Evolutionary conservation across 1,284 basidiomycete species (phyloP), one percentile per base, ranked within the genome.

Genomic region (Irpex sp.): DNA sequence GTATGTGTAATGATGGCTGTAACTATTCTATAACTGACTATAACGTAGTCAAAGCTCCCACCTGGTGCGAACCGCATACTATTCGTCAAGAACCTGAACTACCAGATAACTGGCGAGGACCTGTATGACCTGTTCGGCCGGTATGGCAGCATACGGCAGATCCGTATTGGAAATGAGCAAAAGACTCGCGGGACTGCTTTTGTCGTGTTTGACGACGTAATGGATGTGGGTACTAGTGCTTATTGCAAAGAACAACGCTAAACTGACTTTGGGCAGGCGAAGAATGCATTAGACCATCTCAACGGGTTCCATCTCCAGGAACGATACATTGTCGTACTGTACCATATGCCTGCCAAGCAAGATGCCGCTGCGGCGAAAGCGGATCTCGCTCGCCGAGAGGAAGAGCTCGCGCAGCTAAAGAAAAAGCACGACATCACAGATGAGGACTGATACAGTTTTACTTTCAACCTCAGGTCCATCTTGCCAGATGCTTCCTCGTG

Each of bases 221-320:
- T 92, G 91, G 91, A 93, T 69, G 91, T 91, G 71, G 71, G 90
- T 71, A 3, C 12, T n/a, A 39, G 14, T 58, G 45, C 76, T 45
- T 42, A 36, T 48, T 19, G 18, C 35, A 55, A n/a, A 64, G 47
- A 53, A 39, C 62, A 51, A 61, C 19, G 5, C 57, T 57, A 35
- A 18, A 23, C 55, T 57, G n/a, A 52, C 37, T 9, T 14, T 49
- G 9, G 18, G 14, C 69, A 95, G 88, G 94, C 93, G 16, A 98
- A 98, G 77, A 95, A 96, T 71, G 96, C 96, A 0, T 86, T 97
- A 60, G 95, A 96, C 72, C 93, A 97, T 74, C 75, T 99, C 71
- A 99, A 99, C 70, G 97, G 96, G 47, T 99, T 99, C 80, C 96
- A 99, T 78, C 77, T 99, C 64, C 94, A 97, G 79, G 96, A 98